phyloP scores from a whole-genome alignment of 345 rosid genomes.

The Citrus hindsii region DNA sequence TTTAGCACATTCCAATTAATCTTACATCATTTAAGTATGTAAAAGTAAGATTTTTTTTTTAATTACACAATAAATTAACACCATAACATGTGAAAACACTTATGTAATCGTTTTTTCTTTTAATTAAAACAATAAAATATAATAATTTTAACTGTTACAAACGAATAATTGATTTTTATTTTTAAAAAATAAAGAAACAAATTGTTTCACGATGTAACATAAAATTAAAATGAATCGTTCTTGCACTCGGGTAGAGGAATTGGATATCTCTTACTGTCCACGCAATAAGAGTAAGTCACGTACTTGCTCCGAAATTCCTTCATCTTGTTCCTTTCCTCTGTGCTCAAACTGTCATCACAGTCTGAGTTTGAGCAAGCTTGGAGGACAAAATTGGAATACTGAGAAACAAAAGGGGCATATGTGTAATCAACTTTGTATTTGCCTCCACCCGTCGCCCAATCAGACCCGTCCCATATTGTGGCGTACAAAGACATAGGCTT shows the following conservation, averaged over 20 bases:
- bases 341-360: not conserved
- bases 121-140: too few relatives aligned
- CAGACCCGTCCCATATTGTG: slow-evolving; percentile 26
- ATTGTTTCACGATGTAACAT: too few relatives aligned
- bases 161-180: too few relatives aligned
- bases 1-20: too few relatives aligned
- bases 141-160: too few relatives aligned
- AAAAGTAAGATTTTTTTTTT: too few relatives aligned
- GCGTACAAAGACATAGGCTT: slow-evolving; percentile 21
- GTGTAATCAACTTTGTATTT: slow-evolving; percentile 7
- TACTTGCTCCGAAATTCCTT: slow-evolving; percentile 11
- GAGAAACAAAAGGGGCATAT: slow-evolving; percentile 10
- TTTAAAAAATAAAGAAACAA: too few relatives aligned
- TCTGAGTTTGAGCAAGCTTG: too few relatives aligned
- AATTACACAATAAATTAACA: too few relatives aligned
- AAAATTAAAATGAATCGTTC: not conserved
- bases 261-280: not conserved
- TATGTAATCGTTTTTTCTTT: too few relatives aligned
- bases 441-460: slow-evolving; percentile 21
- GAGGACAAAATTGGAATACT: not conserved
- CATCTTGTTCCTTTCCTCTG: not conserved
- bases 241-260: not conserved
- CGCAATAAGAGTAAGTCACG: slow-evolving; percentile 5
- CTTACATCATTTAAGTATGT: too few relatives aligned
- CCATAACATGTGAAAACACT: too few relatives aligned